A percentile compares a stretch with the other conserved stretches of the same genome.
Evolutionary conservation across 768 basidiomycete genomes (phyloP).

Genomic region (Suillus cothurnatus): DNA sequence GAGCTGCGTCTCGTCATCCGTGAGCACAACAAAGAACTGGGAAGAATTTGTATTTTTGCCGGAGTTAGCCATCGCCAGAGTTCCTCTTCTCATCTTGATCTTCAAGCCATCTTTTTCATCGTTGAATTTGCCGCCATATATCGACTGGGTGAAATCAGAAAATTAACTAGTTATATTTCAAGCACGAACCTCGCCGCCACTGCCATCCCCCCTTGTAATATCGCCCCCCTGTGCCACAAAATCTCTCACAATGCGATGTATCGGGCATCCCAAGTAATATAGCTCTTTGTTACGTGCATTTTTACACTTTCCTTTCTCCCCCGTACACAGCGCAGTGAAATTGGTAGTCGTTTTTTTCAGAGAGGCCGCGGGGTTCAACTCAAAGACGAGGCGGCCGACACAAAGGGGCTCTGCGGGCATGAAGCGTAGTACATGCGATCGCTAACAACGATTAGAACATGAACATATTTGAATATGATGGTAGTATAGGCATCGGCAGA

Average conservation of each 20-base stretch:
- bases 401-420: slow-evolving; percentile 39
- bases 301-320: slow-evolving; percentile 47
- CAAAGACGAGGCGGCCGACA: slow-evolving; percentile 44
- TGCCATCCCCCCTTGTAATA: slow-evolving; percentile 53
- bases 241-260: slow-evolving; percentile 49
- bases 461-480: neutral
- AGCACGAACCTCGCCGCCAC: slow-evolving; percentile 51
- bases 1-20: slow-evolving; percentile 41
- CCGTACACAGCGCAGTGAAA: slow-evolving; percentile 50
- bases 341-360: slow-evolving; percentile 50
- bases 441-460: slow-evolving; percentile 21
- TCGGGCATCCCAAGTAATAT: slow-evolving; percentile 43
- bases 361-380: slow-evolving; percentile 38
- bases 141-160: slow-evolving; percentile 33
- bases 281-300: slow-evolving; percentile 47
- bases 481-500: slow-evolving; percentile 36
- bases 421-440: slow-evolving; percentile 35
- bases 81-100: slow-evolving; percentile 40
- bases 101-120: slow-evolving; percentile 55
- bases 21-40: slow-evolving; percentile 53
- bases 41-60: slow-evolving; percentile 51
- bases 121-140: slow-evolving; percentile 51
- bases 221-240: slow-evolving; percentile 60
- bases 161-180: slow-evolving; percentile 1
- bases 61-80: slow-evolving; percentile 55